phyloP scores from a whole-genome alignment of 108 stramenopile species.

The Cyclotella sp. region DNA sequence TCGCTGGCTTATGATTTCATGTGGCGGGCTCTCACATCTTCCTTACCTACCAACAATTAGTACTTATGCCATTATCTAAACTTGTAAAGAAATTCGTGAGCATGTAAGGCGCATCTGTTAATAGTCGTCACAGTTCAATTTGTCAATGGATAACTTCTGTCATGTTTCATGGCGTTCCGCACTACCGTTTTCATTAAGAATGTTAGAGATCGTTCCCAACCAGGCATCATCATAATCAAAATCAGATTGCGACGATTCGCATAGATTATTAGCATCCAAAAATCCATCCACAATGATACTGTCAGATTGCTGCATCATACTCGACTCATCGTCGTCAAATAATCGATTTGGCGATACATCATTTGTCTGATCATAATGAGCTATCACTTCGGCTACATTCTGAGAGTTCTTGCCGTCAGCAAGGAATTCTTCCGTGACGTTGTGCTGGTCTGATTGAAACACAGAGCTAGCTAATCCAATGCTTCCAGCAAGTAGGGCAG shows the following conservation, averaged over 20 bases:
- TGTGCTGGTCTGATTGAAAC: background rate
- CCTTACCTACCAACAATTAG: background rate
- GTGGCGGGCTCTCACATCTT: slow-evolving; percentile 49
- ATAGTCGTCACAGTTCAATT: background rate
- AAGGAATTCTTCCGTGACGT: background rate
- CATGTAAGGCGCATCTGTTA: background rate
- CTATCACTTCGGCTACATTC: too few relatives aligned
- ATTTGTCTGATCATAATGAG: too few relatives aligned
- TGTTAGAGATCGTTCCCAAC: slow-evolving; percentile 33
- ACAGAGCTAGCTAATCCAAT: slow-evolving; percentile 2
- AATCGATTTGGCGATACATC: too few relatives aligned
- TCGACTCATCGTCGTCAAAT: background rate
- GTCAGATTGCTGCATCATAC: background rate
- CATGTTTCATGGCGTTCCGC: background rate
- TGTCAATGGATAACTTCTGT: background rate
- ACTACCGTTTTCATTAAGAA: slow-evolving; percentile 28
- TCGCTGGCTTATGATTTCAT: slow-evolving; percentile 86
- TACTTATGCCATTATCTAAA: too few relatives aligned
- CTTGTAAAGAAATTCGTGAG: too few relatives aligned
- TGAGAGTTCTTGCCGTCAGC: too few relatives aligned
- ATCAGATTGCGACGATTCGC: slow-evolving; percentile 9
- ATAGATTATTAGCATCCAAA: background rate
- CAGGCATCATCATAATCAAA: slow-evolving; percentile 27
- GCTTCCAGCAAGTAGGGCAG: slow-evolving; percentile 4
- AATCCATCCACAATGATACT: background rate